Conservation (phyloP, 2,329 filamentous ascomycete genomes). For the Apiospora pterosperma region DNA sequence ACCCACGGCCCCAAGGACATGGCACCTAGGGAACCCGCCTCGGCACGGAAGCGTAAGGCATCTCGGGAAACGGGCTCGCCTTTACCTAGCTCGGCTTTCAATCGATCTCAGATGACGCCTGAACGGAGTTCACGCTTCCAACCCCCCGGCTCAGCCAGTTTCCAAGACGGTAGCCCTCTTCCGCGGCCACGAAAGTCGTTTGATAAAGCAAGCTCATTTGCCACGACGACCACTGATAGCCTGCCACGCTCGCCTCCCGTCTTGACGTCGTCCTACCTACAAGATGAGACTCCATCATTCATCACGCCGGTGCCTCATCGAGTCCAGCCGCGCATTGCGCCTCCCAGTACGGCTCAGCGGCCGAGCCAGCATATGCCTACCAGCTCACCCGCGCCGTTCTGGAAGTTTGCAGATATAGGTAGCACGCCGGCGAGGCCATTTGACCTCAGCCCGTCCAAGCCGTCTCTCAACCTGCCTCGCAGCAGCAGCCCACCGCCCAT, state of each 20-base stretch:
- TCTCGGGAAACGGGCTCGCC: slow-evolving; percentile 49
- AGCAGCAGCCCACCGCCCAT: slow-evolving; percentile 58
- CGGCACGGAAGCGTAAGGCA: slow-evolving; percentile 55
- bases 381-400: slow-evolving; percentile 81
- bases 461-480: slow-evolving; percentile 32
- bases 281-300: slow-evolving; percentile 58
- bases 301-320: slow-evolving; percentile 71
- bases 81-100: slow-evolving; percentile 46
- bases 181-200: slow-evolving; percentile 52
- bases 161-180: slow-evolving; percentile 59
- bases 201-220: slow-evolving; percentile 39
- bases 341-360: slow-evolving; percentile 75
- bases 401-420: slow-evolving; percentile 77
- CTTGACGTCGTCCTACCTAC: slow-evolving; percentile 59
- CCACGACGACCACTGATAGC: slow-evolving; percentile 41
- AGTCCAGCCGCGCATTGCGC: slow-evolving; percentile 71
- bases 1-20: slow-evolving; percentile 56
- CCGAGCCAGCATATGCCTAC: slow-evolving; percentile 85
- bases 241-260: slow-evolving; percentile 55
- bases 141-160: slow-evolving; percentile 29
- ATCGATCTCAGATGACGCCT: slow-evolving; percentile 53
- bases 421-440: slow-evolving; percentile 66
- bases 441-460: slow-evolving; percentile 58
- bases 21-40: slow-evolving; percentile 45
- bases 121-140: slow-evolving; percentile 46